These are phyloP conservation scores for Macadamia integrifolia DNA, from an alignment of 164 flowering plant genomes.

Conservation along the genomic window DNA sequence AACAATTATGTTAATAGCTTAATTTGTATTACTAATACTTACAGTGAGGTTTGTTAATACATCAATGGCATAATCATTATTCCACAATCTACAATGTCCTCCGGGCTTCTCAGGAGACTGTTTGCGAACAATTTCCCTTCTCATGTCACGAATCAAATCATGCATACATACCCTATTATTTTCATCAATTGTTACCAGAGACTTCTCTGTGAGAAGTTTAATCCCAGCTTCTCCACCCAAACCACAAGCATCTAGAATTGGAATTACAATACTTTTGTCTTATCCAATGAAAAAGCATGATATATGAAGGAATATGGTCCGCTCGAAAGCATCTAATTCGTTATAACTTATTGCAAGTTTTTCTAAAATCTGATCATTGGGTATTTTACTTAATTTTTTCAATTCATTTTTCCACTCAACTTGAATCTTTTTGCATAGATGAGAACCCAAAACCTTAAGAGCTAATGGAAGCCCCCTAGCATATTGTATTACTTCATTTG, in stretches of 20 bases:
- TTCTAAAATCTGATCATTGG: not conserved
- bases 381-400: not conserved
- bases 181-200: slow-evolving; percentile 1
- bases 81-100: slow-evolving; percentile 7
- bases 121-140: not conserved
- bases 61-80: not conserved
- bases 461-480: no score
- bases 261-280: not conserved
- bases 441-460: no score
- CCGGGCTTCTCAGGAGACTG: not conserved
- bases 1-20: no score
- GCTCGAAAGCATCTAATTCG: not conserved
- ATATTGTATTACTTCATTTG: no score
- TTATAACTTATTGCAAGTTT: slow-evolving; percentile 7
- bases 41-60: not conserved
- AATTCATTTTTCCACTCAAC: not conserved
- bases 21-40: not conserved
- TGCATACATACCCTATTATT: not conserved
- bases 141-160: slow-evolving; percentile 1
- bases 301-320: not conserved
- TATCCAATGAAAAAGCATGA: not conserved
- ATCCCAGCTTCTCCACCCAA: not conserved
- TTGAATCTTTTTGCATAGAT: not conserved
- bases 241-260: not conserved
- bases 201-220: not conserved